Evolutionary conservation across 768 basidiomycete species (phyloP).

Genomic region (Pleurotus djamor): DNA sequence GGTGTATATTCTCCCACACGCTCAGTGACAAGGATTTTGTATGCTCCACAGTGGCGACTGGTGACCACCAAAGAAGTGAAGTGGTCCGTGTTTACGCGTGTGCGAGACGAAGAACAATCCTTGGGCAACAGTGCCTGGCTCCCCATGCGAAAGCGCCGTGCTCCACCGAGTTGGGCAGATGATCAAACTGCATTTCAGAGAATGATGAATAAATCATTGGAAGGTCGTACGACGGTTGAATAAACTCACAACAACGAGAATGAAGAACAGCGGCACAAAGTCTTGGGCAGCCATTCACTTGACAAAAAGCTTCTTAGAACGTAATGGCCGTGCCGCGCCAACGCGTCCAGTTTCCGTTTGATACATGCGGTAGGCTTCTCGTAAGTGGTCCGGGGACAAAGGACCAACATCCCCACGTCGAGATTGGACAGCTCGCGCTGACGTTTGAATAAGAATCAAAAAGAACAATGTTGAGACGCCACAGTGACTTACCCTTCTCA

Average conservation of each 20-base stretch:
- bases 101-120: too few relatives aligned
- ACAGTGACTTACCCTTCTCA: slow-evolving; percentile 64
- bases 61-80: too few relatives aligned
- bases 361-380: slow-evolving; percentile 86
- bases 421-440: slow-evolving; percentile 76
- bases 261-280: too few relatives aligned
- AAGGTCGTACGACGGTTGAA: background rate
- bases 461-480: slow-evolving; percentile 1
- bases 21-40: too few relatives aligned
- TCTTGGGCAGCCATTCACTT: slow-evolving; percentile 27
- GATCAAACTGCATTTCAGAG: background rate
- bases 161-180: too few relatives aligned
- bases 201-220: background rate
- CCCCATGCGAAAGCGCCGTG: too few relatives aligned
- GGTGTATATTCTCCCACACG: too few relatives aligned
- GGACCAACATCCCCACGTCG: slow-evolving; percentile 75
- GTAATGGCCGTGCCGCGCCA: slow-evolving; percentile 70
- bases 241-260: background rate
- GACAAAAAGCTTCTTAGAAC: slow-evolving; percentile 73
- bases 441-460: slow-evolving; percentile 1
- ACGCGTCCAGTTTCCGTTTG: slow-evolving; percentile 80
- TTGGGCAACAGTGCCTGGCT: too few relatives aligned
- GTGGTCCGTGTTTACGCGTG: too few relatives aligned
- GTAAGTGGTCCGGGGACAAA: slow-evolving; percentile 83
- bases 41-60: too few relatives aligned